Base-by-base conservation (phyloP, 2,329 filamentous ascomycete species). In the Aphanocladium album region DNA sequence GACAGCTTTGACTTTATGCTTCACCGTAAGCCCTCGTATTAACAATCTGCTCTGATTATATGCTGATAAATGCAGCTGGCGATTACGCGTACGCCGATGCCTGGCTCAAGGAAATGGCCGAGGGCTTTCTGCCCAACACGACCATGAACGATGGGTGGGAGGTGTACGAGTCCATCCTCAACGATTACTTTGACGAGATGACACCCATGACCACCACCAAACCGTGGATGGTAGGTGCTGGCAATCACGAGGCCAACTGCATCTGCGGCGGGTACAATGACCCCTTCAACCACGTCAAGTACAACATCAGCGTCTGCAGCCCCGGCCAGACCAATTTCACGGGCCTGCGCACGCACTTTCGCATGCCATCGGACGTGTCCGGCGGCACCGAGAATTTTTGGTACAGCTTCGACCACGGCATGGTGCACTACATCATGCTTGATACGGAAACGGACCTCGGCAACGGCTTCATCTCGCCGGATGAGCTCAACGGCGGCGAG, bases 371-470 rank as follows among this genome's bases (percentile, higher is more conserved):
- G 5, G 25, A 37, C 16, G 19, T 35, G 19, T 53, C 50, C 2
- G 50, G 50, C 33, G 62, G 51, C 11, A 66, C 63, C 2, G 66
- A 63, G 4, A 67, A 64, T 57, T 37, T 53, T 35, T 53, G 50
- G 50, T 53, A 53, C 27, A 53, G 50, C 50, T 53, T 53, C 33
- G 50, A 53, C 50, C 25, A 53, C 35, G 50, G 50, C 50, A 53
- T 53, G 50, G 27, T 21, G 27, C 50, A 53, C 33, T 53, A 27
- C 25, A 35, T 53, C 25, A 30, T 33, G 27, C 27, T 53, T 5
- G 50, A 53, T 27, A 60, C 57, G 2, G 57, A 60, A 30, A 60
- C 57, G 39, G 57, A 60, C 33, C 19, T 55, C 11, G 39, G 39
- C 19, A n/a, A 60, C 21, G 57, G 39, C n/a, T 54, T 54, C 39